Conservation (phyloP, 2,329 filamentous ascomycete species). For the Lecanicillium sp. region DNA sequence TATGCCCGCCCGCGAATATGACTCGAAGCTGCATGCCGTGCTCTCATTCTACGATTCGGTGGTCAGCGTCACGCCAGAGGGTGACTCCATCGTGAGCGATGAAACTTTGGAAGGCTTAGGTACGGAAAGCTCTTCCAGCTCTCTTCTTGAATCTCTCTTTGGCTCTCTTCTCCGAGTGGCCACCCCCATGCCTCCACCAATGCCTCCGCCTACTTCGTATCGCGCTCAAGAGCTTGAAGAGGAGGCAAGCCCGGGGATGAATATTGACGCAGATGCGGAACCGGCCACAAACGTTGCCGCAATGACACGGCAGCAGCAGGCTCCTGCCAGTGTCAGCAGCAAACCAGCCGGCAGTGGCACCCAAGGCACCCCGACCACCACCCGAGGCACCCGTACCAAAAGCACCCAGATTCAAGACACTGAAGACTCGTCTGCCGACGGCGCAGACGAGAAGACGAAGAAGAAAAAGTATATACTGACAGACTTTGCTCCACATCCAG, state of each 20-base stretch:
- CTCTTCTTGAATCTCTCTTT: constrained; percentile 66
- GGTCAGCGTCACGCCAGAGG: constrained; percentile 84
- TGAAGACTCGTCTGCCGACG: constrained; percentile 20
- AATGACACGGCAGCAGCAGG: constrained; percentile 16
- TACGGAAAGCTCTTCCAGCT: constrained; percentile 55
- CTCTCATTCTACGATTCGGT: constrained; percentile 88
- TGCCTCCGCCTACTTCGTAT: constrained; percentile 19
- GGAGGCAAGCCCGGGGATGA: too few relatives aligned
- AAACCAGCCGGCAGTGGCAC: constrained; percentile 24
- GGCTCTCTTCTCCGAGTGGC: constrained; percentile 67
- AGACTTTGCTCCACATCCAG: constrained; percentile 74
- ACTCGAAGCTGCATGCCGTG: constrained; percentile 69
- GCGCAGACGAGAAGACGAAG: constrained; percentile 23
- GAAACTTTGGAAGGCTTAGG: constrained; percentile 89
- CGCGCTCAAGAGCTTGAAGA: constrained; percentile 4
- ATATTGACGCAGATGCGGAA: neutral
- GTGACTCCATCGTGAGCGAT: constrained; percentile 87
- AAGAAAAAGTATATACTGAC: constrained; percentile 52
- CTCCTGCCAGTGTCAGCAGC: neutral
- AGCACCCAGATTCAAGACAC: constrained; percentile 6
- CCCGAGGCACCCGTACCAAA: neutral
- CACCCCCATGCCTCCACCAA: constrained; percentile 29
- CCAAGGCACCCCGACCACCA: constrained; percentile 13
- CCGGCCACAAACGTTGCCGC: constrained; percentile 11
- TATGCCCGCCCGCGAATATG: constrained; percentile 57